A percentile compares a stretch with the other conserved stretches of the same genome.
phyloP scores from a whole-genome alignment of 768 basidiomycete genomes.

The Naganishia vaughanmartiniae region DNA sequence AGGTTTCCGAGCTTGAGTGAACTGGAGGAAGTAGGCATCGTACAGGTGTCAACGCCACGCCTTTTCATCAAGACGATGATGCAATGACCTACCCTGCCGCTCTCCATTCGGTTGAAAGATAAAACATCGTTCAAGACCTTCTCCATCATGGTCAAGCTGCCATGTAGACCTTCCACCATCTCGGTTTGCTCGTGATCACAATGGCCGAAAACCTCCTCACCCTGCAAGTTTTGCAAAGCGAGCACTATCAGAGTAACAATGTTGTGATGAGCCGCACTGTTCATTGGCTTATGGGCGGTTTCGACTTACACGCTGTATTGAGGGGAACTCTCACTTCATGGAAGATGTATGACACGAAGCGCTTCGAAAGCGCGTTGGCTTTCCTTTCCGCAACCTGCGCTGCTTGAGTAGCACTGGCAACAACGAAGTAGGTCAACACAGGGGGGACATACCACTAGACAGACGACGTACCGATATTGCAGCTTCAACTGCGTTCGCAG shows the following conservation, averaged over 20 bases:
- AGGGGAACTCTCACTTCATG: constrained; percentile 57
- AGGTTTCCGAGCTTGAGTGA: constrained; percentile 57
- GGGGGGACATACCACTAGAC: background rate
- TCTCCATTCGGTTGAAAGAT: constrained; percentile 50
- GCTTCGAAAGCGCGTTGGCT: constrained; percentile 73
- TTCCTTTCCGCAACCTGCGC: constrained; percentile 72
- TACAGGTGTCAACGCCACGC: background rate
- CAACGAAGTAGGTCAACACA: background rate
- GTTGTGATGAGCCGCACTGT: background rate
- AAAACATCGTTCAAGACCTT: constrained; percentile 55
- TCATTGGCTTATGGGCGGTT: background rate
- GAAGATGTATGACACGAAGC: constrained; percentile 57
- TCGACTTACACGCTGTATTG: constrained; percentile 54
- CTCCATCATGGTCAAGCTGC: constrained; percentile 50
- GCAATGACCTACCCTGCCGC: constrained; percentile 40
- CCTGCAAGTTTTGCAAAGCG: constrained; percentile 89
- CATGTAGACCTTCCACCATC: constrained; percentile 72
- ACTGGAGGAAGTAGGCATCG: constrained; percentile 59
- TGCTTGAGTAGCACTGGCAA: constrained; percentile 61
- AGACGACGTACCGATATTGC: constrained; percentile 56
- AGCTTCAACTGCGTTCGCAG: constrained; percentile 73
- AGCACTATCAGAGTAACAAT: constrained; percentile 56
- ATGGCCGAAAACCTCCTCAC: constrained; percentile 65
- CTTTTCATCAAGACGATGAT: background rate
- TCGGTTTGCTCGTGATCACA: constrained; percentile 65